Base-by-base conservation (phyloP, 2,329 filamentous ascomycete genomes). In the Penicillium sp. region DNA sequence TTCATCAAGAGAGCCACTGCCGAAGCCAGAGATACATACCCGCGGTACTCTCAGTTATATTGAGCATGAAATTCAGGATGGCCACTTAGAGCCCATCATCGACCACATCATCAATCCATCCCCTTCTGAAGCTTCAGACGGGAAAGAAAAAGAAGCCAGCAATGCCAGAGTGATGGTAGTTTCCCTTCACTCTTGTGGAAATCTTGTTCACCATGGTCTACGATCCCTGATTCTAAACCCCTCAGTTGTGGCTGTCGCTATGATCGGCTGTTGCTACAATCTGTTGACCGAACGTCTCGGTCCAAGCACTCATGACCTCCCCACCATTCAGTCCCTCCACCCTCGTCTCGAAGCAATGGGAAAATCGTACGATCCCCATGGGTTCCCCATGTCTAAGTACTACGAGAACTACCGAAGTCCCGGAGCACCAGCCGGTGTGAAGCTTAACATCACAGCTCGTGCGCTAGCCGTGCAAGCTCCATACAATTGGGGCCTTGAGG, bases 401-500 rank as follows among this genome's bases (percentile, higher is more conserved):
- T 76, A 96, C 40, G 75, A 75, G 50, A 68, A 77, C 64, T 70
- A 81, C 68, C 64, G 71, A 3, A 80, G 86, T 59, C 70, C 75
- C 16, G 74, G 72, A n/a, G 75, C 77, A 9, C 68, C 68, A 14
- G 33, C 27, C 38, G 89, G 90, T 2, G 77, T 97, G 40, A 81
- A 88, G 22, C 78, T 97, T 49, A 97, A 99, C 71, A 95, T 97
- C 64, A 99, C 93, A 4, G 90, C 93, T 0, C 83, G 93, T 38
- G 96, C 95, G 87, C 96, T 97, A 91, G 92, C 92, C 2, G 91
- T 95, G 42, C 93, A 99, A 73, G 93, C 93, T 6, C 91, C 92
- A 2, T 79, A 84, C 50, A 99, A 99, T 73, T 99, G 93, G 93
- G 87, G 87, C 2, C 75, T 78, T 16, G 75, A 79, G 25, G 91